Evolutionary conservation across 495 filamentous ascomycete species (phyloP).

Genomic region (Podospora pseudopauciseta): DNA sequence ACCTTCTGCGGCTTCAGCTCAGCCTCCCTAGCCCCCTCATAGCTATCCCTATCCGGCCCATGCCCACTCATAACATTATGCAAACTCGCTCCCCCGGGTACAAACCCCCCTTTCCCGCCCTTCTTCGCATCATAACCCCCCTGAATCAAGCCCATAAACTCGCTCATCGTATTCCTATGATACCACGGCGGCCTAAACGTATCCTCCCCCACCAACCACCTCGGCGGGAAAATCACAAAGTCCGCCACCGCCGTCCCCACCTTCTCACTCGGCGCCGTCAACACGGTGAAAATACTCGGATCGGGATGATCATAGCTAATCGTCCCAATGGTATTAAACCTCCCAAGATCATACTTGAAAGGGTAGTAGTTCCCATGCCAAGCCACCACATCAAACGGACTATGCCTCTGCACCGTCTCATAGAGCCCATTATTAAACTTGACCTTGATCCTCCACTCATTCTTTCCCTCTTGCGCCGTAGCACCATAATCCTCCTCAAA

Average conservation of each 20-base stretch:
- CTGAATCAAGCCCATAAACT: constrained; percentile 71
- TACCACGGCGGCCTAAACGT: constrained; percentile 84
- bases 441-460: constrained; percentile 60
- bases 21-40: constrained; percentile 57
- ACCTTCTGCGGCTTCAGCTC: constrained; percentile 54
- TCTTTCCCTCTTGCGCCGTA: constrained; percentile 36
- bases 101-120: constrained; percentile 52
- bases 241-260: constrained; percentile 72
- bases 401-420: constrained; percentile 65
- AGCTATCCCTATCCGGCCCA: constrained; percentile 59
- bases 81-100: constrained; percentile 53
- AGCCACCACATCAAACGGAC: constrained; percentile 78
- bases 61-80: constrained; percentile 60
- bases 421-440: constrained; percentile 83
- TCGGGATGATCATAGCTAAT: constrained; percentile 78
- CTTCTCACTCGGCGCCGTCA: constrained; percentile 62
- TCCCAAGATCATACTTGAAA: constrained; percentile 82
- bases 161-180: constrained; percentile 82
- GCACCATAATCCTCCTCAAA: constrained; percentile 60
- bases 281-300: constrained; percentile 77
- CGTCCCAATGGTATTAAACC: constrained; percentile 73
- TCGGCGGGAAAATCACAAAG: constrained; percentile 79
- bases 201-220: constrained; percentile 73
- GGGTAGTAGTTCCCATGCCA: constrained; percentile 82
- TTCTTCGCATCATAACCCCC: constrained; percentile 60